Percentiles rank a stretch among this genome's conserved stretches.
phyloP scores from a whole-genome alignment of 2,329 filamentous ascomycete genomes.

The Pleoardoris graminearum region DNA sequence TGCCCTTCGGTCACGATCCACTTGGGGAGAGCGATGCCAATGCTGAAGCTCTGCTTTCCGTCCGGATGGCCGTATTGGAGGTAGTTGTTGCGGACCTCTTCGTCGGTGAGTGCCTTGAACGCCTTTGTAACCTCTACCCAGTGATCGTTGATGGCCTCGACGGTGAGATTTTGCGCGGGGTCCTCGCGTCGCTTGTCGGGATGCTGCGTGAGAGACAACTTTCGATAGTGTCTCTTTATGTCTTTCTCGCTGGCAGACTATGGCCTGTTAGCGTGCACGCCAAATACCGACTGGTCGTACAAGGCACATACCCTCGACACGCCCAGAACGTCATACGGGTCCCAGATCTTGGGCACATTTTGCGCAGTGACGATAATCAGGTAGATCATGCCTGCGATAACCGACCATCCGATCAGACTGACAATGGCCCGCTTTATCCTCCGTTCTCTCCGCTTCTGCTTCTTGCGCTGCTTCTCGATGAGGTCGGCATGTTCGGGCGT shows the following conservation, averaged over 20 bases:
- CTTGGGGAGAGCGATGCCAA: constrained; percentile 92
- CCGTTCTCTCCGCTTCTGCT: constrained; percentile 87
- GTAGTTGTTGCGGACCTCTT: constrained; percentile 96
- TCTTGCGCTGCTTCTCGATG: constrained; percentile 78
- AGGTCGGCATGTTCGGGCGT: constrained; percentile 80
- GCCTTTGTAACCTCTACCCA: constrained; percentile 97
- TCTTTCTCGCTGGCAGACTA: constrained; percentile 82
- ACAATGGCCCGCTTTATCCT: constrained; percentile 81
- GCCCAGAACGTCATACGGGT: constrained; percentile 93
- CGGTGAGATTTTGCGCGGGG: constrained; percentile 82
- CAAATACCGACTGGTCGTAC: not conserved
- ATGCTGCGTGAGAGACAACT: constrained; percentile 81
- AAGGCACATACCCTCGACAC: constrained; percentile 69
- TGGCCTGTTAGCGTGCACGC: constrained; percentile 23
- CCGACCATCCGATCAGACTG: constrained; percentile 74
- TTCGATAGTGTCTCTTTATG: constrained; percentile 90
- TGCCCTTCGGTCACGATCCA: constrained; percentile 92
- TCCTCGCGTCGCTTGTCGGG: constrained; percentile 92
- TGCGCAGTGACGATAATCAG: constrained; percentile 79
- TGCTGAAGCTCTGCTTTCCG: constrained; percentile 97
- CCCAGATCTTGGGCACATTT: constrained; percentile 79
- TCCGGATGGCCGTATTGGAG: constrained; percentile 95
- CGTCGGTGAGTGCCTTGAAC: constrained; percentile 96
- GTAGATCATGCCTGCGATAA: constrained; percentile 91
- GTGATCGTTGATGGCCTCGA: constrained; percentile 79